Base-by-base conservation (phyloP, 176 grass and related monocot species). In the Avena sativa region DNA sequence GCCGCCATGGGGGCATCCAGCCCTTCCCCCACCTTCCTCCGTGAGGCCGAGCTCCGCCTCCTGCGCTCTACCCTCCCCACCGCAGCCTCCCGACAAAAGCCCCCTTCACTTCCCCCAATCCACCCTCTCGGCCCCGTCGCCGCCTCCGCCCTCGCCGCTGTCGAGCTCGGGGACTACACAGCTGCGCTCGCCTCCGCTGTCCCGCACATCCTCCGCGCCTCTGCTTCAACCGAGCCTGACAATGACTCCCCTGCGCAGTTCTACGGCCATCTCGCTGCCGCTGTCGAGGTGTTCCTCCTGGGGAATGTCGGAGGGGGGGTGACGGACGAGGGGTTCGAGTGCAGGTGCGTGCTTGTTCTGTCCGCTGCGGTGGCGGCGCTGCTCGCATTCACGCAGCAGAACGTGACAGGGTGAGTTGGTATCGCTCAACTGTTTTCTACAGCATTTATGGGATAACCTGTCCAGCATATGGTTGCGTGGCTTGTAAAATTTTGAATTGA, bases 341-440 rank as follows among this genome's bases (percentile, higher is more conserved):
- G 85, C 57, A 91, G 87, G 86, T 88, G 86, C 53, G 87, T 86
- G 36, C 14, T 98, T 63, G 89, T 98, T 79, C 73, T 98, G 30
- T 88, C 93, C 40, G 69, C 94, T 2, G 93, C 88, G 17, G 96
- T 92, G 17, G 92, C 96, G 2, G 92, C 93, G 28, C 78, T 98
- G 73, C 92, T 98, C 11, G 86, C 96, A 19, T 98, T 98, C 89
- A 92, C 84, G 21, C 96, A 94, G 81, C 88, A 94, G 82, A 98
- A 98, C 47, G 59, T 98, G 34, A 87, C 96, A 15, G 93, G 96
- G 96, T 98, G 86, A 92, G 88, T 70, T 66, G 53, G 50, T 48
- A 61, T 20, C 38, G 1, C 36, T 86, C 16, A 48, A 47, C 20
- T 48, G 10, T 47, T 72, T 21, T 75, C 5, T 57, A 12, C 60